phyloP scores from a whole-genome alignment of 495 filamentous ascomycete species.

The Tuber microsphaerosporum region DNA sequence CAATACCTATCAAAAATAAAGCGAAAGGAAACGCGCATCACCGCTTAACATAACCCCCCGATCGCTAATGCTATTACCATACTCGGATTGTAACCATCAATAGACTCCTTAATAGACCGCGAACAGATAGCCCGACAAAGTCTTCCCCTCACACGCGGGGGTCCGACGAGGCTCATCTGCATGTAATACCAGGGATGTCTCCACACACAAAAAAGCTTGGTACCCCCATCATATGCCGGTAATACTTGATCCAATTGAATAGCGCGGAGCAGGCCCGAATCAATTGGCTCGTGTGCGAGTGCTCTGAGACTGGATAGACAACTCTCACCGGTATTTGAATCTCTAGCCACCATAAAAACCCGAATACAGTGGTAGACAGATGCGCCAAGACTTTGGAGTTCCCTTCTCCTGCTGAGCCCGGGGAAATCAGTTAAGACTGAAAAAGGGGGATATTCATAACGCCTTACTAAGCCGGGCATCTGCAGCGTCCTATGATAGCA shows the following conservation, averaged over 20 bases:
- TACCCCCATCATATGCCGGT: background rate
- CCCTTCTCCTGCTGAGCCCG: background rate
- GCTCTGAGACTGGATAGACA: background rate
- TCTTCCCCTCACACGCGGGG: background rate
- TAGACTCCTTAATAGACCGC: background rate
- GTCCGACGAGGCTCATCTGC: background rate
- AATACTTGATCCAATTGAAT: background rate
- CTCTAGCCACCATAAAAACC: background rate
- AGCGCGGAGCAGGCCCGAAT: background rate
- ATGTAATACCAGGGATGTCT: background rate
- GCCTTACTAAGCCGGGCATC: background rate
- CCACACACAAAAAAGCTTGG: background rate
- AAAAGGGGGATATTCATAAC: background rate
- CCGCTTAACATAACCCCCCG: background rate
- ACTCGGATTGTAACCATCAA: background rate
- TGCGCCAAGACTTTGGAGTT: background rate
- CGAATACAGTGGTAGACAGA: background rate
- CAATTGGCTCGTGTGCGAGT: background rate
- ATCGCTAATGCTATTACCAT: background rate
- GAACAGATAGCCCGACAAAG: background rate
- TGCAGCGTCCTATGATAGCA: background rate
- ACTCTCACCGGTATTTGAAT: background rate
- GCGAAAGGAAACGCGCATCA: background rate
- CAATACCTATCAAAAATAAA: background rate
- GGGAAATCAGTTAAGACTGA: background rate